Evolutionary conservation across 179 eudicot genomes (phyloP), one percentile per base, ranked within the genome.

Genomic region (Amaranthus tricolor): DNA sequence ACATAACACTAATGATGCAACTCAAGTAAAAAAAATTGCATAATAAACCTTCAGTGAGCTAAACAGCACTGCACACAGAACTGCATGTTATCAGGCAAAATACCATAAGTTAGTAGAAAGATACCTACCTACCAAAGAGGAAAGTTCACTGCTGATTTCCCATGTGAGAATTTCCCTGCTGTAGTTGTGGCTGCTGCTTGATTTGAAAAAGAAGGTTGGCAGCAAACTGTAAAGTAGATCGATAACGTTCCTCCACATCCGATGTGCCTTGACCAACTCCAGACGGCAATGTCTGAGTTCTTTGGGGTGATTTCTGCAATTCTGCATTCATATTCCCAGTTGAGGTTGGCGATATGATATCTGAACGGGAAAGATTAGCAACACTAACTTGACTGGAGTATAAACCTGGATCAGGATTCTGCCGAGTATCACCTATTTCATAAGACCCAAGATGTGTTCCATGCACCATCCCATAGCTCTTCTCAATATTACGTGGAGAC

Each of bases 221-320:
- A 51, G 99, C 99, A 85, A 96, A 90, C 55, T 93, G 88, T 43
- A 96, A 80, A 40, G 99, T 93, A 76, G 98, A 84, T 65, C 88
- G 93, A 81, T 96, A 96, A 2, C 97, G 89, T 74, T 93, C 93
- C 84, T 87, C 98, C 61, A 66, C 79, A 75, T 89, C 97, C 4
- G 78, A 49, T 52, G 80, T 74, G 59, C 83, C 88, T 81, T 86
- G 90, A 75, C 71, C 80, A 57, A 77, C 76, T 58, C 84, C 91
- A 80, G 82, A 67, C 31, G 82, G 66, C 70, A 79, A 74, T 53
- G 88, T 58, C 73, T 88, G 90, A 68, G 31, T 72, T 54, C 79
- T 84, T 70, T 83, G 88, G 68, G 73, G 82, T 80, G 85, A 92
- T 79, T 77, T 82, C 53, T 56, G 60, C 64, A 78, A 70, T 72